These are phyloP conservation scores for Lactifluus echinatus DNA, from an alignment of 768 basidiomycete species.

Conservation along the genomic window DNA sequence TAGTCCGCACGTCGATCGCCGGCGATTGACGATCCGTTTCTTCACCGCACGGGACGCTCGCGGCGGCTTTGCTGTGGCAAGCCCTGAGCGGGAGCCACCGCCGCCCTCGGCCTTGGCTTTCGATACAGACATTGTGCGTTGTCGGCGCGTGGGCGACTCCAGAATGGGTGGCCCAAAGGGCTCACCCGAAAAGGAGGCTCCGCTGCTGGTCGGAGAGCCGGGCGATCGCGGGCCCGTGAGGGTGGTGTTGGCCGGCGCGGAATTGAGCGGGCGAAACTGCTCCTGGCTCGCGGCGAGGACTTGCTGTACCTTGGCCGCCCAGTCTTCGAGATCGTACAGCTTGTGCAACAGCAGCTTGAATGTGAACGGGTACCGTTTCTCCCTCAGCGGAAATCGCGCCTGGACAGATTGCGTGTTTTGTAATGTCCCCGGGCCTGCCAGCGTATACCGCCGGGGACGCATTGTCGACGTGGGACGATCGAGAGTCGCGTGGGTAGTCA, in stretches of 20 bases:
- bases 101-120: conserved; percentile 4
- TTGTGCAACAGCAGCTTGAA: conserved; percentile 21
- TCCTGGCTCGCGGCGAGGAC: conserved; percentile 20
- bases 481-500: not conserved
- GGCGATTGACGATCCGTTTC: conserved; percentile 20
- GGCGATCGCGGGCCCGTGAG: not conserved
- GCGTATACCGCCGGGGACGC: conserved; percentile 18
- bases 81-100: not conserved
- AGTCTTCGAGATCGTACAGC: conserved; percentile 20
- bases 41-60: conserved; percentile 19
- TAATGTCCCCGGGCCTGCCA: not conserved
- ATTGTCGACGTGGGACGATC: not conserved
- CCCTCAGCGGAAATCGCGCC: conserved; percentile 13
- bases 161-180: not conserved
- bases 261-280: conserved; percentile 15
- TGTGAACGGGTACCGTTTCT: conserved; percentile 20
- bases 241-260: not conserved
- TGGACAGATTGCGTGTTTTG: not conserved
- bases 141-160: conserved; percentile 3
- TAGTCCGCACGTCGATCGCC: conserved; percentile 14
- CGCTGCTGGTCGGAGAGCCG: not conserved
- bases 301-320: conserved; percentile 19
- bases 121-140: not conserved
- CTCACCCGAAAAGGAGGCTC: not conserved
- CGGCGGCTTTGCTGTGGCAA: not conserved